Percentiles rank a stretch among this genome's conserved stretches.
Conservation (phyloP, 306 rosid species). For the Nissolia schottii region DNA sequence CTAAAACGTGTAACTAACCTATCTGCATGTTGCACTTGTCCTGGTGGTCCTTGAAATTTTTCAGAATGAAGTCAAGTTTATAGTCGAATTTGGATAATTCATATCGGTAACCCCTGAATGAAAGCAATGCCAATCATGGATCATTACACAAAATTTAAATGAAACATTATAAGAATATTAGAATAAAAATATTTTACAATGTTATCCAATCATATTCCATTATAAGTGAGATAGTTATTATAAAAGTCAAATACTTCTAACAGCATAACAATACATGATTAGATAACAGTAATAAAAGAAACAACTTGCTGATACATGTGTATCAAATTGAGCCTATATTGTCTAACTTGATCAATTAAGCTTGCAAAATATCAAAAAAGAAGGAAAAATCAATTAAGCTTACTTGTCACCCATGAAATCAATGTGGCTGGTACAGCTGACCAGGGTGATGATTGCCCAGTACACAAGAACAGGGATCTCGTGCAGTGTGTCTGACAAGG, state of each 20-base stretch:
- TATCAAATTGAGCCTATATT: too few species aligned
- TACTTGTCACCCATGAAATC: conserved; percentile 13
- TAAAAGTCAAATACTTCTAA: too few species aligned
- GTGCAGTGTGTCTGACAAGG: conserved; percentile 22
- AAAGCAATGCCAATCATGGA: not conserved
- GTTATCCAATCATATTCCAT: not conserved
- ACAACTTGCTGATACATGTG: too few species aligned
- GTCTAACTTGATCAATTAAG: not conserved
- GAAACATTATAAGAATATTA: not conserved
- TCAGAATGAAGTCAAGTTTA: conserved; percentile 10
- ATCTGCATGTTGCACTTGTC: conserved; percentile 16
- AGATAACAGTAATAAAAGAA: too few species aligned
- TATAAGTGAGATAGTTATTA: too few species aligned
- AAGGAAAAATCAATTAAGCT: not conserved
- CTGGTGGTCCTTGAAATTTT: conserved; percentile 23
- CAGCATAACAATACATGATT: too few species aligned
- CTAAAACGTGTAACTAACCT: not conserved
- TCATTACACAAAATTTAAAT: not conserved
- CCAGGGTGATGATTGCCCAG: conserved; percentile 28
- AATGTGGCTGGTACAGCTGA: conserved; percentile 12
- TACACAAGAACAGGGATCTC: conserved; percentile 26
- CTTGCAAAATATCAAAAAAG: not conserved
- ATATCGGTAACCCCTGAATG: conserved; percentile 22
- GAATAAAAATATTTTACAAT: not conserved
- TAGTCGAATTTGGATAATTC: conserved; percentile 8